These are phyloP conservation scores for Wickerhamomyces queroliae DNA, from an alignment of 805 yeast species.

Conservation along the genomic window DNA sequence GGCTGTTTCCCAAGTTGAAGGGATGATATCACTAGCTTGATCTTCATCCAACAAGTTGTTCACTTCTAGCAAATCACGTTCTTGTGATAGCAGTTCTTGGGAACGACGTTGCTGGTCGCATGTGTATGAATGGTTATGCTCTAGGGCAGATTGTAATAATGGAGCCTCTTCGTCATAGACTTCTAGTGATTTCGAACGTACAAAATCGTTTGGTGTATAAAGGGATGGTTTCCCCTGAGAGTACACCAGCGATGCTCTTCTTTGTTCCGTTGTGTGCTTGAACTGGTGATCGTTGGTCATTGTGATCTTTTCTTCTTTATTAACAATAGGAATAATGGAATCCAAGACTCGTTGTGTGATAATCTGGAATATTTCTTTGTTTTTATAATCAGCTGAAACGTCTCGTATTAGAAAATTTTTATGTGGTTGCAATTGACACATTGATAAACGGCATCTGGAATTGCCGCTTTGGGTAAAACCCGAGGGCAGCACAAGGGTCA, in stretches of 20 bases:
- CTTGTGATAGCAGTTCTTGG: conserved; percentile 13
- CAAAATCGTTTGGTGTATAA: conserved; percentile 10
- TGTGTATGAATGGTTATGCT: too few relatives aligned
- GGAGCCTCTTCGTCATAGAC: neutral
- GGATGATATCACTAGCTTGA: conserved; percentile 5
- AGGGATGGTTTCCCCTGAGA: conserved; percentile 16
- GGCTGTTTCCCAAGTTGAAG: conserved; percentile 21
- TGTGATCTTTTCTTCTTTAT: too few relatives aligned
- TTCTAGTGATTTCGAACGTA: neutral
- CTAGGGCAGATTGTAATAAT: neutral
- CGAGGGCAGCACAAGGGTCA: too few relatives aligned
- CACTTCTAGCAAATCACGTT: conserved; percentile 16
- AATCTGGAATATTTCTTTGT: neutral
- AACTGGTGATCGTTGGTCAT: conserved; percentile 13
- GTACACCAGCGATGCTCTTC: conserved; percentile 9
- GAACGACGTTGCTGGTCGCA: neutral
- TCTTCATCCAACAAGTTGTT: conserved; percentile 14
- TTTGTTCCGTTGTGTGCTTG: conserved; percentile 18
- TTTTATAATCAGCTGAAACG: too few relatives aligned
- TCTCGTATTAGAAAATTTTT: conserved; percentile 1
- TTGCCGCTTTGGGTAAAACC: too few relatives aligned
- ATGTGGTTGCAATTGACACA: neutral
- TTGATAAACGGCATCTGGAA: neutral
- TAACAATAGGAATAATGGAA: too few relatives aligned
- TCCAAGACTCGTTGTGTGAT: neutral